Evolutionary conservation across 257 asterid genomes (phyloP).

Genomic region (Voacanga thouarsii): DNA sequence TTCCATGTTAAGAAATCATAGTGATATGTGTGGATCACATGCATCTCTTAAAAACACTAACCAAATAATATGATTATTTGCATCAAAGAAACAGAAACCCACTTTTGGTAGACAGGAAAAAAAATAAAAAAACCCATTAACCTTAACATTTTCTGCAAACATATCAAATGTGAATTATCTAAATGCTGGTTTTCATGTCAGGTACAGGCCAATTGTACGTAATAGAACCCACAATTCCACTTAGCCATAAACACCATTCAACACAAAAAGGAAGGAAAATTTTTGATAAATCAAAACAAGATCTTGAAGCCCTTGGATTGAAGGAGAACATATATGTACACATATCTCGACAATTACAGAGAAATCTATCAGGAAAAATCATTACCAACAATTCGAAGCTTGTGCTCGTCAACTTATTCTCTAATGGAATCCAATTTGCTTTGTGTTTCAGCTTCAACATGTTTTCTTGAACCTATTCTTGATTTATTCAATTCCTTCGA

Average conservation of each 20-base stretch:
- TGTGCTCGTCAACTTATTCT: slow-evolving; percentile 82
- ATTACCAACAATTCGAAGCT: slow-evolving; percentile 78
- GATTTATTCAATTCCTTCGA: too few relatives aligned
- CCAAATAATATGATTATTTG: background rate
- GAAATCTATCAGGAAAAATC: background rate
- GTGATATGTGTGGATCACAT: too few relatives aligned
- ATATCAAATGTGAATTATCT: slow-evolving; percentile 87
- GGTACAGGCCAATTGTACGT: slow-evolving; percentile 98
- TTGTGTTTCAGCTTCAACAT: slow-evolving; percentile 31
- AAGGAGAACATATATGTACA: too few relatives aligned
- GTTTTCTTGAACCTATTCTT: background rate
- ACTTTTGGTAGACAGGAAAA: background rate
- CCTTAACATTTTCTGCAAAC: background rate
- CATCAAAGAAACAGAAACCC: background rate
- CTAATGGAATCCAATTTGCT: slow-evolving; percentile 48
- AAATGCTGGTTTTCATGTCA: slow-evolving; percentile 86
- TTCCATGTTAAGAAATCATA: too few relatives aligned
- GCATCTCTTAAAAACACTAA: background rate
- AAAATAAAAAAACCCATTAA: background rate
- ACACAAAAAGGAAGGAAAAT: slow-evolving; percentile 10
- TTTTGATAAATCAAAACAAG: background rate
- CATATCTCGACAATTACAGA: background rate
- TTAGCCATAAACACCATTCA: slow-evolving; percentile 38
- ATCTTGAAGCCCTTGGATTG: background rate
- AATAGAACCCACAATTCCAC: slow-evolving; percentile 79